Base-by-base conservation (phyloP, 441 rosid species). In the Corymbia calophylla region DNA sequence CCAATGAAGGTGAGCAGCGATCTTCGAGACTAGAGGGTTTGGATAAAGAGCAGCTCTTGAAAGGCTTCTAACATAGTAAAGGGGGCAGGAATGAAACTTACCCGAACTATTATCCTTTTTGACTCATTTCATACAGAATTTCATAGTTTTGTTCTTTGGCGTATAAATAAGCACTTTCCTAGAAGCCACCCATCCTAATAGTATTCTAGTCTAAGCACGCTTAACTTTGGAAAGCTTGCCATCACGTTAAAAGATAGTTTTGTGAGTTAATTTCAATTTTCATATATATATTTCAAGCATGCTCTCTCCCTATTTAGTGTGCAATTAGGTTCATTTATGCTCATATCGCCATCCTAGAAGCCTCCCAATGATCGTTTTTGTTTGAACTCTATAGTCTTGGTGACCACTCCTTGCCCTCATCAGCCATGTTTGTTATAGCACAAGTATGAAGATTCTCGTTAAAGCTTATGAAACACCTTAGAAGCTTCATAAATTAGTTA, bases 391-490 rank as follows among this genome's bases (percentile, higher is more conserved):
- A 58, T 58, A 25, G 1, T 29, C 14, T 4, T 58, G 62, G n/a
- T 0, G 3, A 58, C 0, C 62, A 58, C 3, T 25, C 14, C 25
- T 0, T 58, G 3, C 8, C 9, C 9, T 54, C 19, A 0, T 25
- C 10, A 3, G 14, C 9, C 1, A 3, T 1, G 12, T 23, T 58
- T 58, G 5, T 25, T 10, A 58, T 6, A 25, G 5, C 0, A 58
- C 14, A 25, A 58, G 23, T 31, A n/a, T 6, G 39, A 10, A 66
- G 23, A 66, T n/a, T n/a, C 32, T 66, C 7, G 73, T 66, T 39
- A 17, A 73, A 73, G 8, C 14, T 2, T 25, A 6, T 1, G 29
- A 73, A 73, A 73, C 29, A 39, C 14, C 29, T 14, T 39, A 8
- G 51, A 6, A 39, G 51, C 29, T 3, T 5, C 16, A 7, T 19